A percentile compares a stretch with the other conserved stretches of the same genome.
These are phyloP conservation scores for Acacia concinna DNA, from an alignment of 331 rosid genomes.

Conservation along the genomic window DNA sequence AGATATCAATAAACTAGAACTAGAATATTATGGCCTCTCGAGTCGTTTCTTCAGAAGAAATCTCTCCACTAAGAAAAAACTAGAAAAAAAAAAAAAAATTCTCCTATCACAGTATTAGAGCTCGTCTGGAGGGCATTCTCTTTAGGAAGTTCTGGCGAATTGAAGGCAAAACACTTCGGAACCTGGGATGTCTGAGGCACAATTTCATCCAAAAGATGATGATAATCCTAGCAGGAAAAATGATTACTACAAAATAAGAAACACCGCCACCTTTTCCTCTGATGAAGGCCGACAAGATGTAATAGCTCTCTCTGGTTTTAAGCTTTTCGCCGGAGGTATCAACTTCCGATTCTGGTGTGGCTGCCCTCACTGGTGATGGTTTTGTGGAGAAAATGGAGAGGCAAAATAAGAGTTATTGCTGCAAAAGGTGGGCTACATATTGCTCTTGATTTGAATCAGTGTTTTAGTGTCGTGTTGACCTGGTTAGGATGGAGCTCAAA, in stretches of 20 bases:
- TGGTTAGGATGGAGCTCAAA: too few relatives aligned
- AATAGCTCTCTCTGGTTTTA: too few relatives aligned
- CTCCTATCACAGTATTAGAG: constrained; percentile 36
- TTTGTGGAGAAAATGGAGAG: too few relatives aligned
- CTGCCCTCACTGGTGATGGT: too few relatives aligned
- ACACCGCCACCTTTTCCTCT: too few relatives aligned
- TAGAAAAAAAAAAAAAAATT: neutral
- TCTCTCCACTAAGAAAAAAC: neutral
- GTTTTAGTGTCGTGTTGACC: too few relatives aligned
- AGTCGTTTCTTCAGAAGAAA: neutral
- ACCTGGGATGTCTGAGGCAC: constrained; percentile 41
- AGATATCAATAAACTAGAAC: neutral
- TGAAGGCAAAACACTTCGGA: constrained; percentile 19
- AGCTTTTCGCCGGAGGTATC: too few relatives aligned
- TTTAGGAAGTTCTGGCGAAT: constrained; percentile 28
- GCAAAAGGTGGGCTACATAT: too few relatives aligned
- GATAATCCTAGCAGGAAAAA: constrained; percentile 3
- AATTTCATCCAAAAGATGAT: constrained; percentile 16
- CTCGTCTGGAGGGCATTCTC: constrained; percentile 46
- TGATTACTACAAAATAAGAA: neutral
- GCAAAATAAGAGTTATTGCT: too few relatives aligned
- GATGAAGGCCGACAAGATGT: too few relatives aligned
- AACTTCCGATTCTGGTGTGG: too few relatives aligned
- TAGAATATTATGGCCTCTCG: neutral
- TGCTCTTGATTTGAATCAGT: too few relatives aligned